These are phyloP conservation scores for Mallotus nudiflorus DNA, from an alignment of 345 rosid species.

Conservation along the genomic window DNA sequence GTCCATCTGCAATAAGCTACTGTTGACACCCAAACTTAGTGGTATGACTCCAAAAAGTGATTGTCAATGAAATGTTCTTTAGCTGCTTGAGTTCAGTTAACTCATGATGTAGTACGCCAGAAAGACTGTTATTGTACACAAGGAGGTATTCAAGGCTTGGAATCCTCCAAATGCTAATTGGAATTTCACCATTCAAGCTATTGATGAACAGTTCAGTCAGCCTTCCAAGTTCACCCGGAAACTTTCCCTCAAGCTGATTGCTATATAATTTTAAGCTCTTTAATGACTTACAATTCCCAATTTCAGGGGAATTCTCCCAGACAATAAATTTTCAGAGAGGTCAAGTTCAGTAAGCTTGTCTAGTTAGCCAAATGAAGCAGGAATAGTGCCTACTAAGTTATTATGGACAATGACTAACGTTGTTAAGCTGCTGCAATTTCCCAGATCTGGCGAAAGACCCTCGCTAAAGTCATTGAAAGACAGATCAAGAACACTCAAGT, in stretches of 20 bases:
- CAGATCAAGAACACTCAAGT: slow-evolving; percentile 48
- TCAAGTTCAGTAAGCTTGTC: slow-evolving; percentile 45
- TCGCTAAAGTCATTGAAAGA: slow-evolving; percentile 62
- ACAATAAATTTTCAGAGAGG: slow-evolving; percentile 64
- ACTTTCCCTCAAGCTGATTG: slow-evolving; percentile 67
- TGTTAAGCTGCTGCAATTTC: slow-evolving; percentile 54
- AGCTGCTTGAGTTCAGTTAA: slow-evolving; percentile 57
- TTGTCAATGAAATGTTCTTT: slow-evolving; percentile 49
- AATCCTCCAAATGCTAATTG: slow-evolving; percentile 68
- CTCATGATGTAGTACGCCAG: slow-evolving; percentile 63
- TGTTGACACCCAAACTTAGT: slow-evolving; percentile 58
- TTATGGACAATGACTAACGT: slow-evolving; percentile 40
- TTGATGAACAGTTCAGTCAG: slow-evolving; percentile 58
- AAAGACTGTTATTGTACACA: slow-evolving; percentile 64
- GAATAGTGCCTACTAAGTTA: slow-evolving; percentile 60
- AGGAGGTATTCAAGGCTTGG: slow-evolving; percentile 46
- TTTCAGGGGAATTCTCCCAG: slow-evolving; percentile 67
- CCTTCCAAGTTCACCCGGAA: slow-evolving; percentile 59
- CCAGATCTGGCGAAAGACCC: slow-evolving; percentile 54
- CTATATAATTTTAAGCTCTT: slow-evolving; percentile 33
- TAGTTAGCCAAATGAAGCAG: slow-evolving; percentile 62
- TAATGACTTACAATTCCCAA: slow-evolving; percentile 71
- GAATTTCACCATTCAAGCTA: slow-evolving; percentile 65
- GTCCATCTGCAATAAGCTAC: slow-evolving; percentile 61
- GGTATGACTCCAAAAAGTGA: slow-evolving; percentile 65